A percentile compares a stretch with the other conserved stretches of the same genome.
phyloP scores from a whole-genome alignment of 139 green algal genomes.

The Spirogloea muscicola region DNA sequence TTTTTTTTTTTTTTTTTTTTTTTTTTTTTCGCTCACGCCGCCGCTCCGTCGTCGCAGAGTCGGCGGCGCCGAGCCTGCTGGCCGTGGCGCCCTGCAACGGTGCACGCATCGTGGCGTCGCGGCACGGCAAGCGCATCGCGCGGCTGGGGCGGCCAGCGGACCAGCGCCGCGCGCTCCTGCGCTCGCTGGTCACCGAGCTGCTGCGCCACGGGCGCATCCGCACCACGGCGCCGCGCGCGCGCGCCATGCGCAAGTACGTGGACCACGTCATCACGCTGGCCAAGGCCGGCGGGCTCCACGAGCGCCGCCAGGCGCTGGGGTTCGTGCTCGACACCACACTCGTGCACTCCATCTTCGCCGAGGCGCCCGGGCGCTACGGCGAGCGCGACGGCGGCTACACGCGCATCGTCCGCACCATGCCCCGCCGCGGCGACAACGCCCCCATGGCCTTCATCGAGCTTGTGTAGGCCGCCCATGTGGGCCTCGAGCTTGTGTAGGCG shows the following conservation, averaged over 20 bases:
- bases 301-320: conserved; percentile 64
- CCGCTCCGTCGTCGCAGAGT: no score
- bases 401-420: conserved; percentile 62
- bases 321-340: conserved; percentile 93
- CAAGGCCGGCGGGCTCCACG: conserved; percentile 80
- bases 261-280: conserved; percentile 98
- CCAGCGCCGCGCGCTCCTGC: conserved; percentile 94
- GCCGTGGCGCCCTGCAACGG: no score
- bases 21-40: conserved; percentile 5
- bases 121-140: conserved; percentile 78
- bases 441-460: conserved; percentile 96
- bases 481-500: no score
- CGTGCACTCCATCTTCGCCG: conserved; percentile 81
- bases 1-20: conserved; percentile 22
- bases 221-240: conserved; percentile 87
- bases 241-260: conserved; percentile 88
- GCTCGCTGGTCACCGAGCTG: conserved; percentile 85
- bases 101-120: conserved; percentile 73
- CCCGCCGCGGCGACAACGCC: conserved; percentile 76
- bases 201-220: conserved; percentile 88
- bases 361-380: conserved; percentile 73
- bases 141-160: conserved; percentile 84
- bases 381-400: conserved; percentile 89
- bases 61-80: no score
- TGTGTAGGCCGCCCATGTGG: no score